Conservation (phyloP, 164 flowering plant genomes). For the Sextonia rubra region DNA sequence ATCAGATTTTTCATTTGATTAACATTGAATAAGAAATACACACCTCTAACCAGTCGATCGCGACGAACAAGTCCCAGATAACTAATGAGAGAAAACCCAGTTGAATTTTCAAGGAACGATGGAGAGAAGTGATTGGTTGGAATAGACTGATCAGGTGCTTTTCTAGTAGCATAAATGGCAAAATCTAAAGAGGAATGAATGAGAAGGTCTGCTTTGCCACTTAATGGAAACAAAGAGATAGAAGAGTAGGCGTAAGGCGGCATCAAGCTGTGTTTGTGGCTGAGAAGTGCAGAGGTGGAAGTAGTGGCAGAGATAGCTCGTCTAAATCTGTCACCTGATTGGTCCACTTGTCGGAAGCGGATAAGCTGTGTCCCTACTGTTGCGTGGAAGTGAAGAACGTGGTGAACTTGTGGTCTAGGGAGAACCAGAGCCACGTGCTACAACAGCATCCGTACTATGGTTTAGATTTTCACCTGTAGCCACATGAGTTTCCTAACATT, state of each 20-base stretch:
- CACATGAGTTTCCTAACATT: no score
- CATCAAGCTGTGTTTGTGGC: conserved; percentile 5
- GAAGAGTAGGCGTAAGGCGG: neutral
- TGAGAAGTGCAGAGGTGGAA: neutral
- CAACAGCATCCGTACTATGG: no score
- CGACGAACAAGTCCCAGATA: neutral
- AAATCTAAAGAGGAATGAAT: neutral
- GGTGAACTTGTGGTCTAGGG: neutral
- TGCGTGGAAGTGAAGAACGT: no score
- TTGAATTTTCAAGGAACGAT: no score
- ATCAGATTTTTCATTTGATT: neutral
- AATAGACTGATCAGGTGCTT: neutral
- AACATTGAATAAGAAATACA: neutral
- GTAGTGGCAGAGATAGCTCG: neutral
- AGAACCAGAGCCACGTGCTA: neutral
- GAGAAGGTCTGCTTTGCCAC: neutral
- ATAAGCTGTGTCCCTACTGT: neutral
- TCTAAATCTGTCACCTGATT: conserved; percentile 1
- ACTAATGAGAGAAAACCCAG: neutral
- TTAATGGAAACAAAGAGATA: no score
- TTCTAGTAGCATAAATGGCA: neutral
- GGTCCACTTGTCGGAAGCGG: neutral
- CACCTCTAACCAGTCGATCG: neutral
- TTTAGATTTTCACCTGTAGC: no score
- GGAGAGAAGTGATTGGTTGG: neutral